phyloP scores from a whole-genome alignment of 2,329 filamentous ascomycete genomes.

The Fusarium sp. region DNA sequence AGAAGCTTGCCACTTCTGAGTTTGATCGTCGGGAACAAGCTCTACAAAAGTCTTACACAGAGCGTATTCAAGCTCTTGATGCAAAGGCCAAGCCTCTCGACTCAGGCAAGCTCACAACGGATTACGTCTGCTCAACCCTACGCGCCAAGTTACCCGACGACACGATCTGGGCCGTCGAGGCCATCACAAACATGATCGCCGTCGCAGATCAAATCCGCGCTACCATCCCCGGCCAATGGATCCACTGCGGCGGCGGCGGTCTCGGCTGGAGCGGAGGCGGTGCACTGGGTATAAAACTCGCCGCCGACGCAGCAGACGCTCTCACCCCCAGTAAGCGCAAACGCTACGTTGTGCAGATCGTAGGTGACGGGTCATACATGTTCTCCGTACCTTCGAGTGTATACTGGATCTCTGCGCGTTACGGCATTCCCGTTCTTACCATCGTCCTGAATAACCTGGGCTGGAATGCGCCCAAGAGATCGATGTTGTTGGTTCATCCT shows the following conservation, averaged over 20 bases:
- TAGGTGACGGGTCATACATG: slow-evolving; percentile 21
- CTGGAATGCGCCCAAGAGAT: slow-evolving; percentile 5
- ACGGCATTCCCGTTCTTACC: slow-evolving; percentile 4
- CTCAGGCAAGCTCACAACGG: background rate
- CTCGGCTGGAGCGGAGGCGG: slow-evolving; percentile 21
- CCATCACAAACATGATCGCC: background rate
- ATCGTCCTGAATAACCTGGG: slow-evolving; percentile 19
- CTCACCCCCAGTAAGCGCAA: background rate
- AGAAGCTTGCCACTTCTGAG: background rate
- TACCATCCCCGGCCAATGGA: slow-evolving; percentile 7
- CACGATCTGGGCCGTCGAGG: slow-evolving; percentile 4
- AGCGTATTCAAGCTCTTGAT: background rate
- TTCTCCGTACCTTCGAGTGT: slow-evolving; percentile 18
- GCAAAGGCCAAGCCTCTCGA: background rate
- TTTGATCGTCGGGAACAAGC: background rate
- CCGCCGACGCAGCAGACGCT: slow-evolving; percentile 1
- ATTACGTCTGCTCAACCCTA: background rate
- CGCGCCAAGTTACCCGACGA: background rate
- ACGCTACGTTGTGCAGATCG: slow-evolving; percentile 7
- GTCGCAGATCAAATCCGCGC: slow-evolving; percentile 7
- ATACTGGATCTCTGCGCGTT: slow-evolving; percentile 20
- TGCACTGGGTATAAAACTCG: slow-evolving; percentile 1
- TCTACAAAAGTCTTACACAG: background rate
- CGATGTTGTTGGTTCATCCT: background rate
- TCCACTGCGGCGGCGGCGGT: slow-evolving; percentile 14